Evolutionary conservation across 2,329 filamentous ascomycete species (phyloP), one percentile per base, ranked within the genome.

Genomic region (Boeremia lycopersici): DNA sequence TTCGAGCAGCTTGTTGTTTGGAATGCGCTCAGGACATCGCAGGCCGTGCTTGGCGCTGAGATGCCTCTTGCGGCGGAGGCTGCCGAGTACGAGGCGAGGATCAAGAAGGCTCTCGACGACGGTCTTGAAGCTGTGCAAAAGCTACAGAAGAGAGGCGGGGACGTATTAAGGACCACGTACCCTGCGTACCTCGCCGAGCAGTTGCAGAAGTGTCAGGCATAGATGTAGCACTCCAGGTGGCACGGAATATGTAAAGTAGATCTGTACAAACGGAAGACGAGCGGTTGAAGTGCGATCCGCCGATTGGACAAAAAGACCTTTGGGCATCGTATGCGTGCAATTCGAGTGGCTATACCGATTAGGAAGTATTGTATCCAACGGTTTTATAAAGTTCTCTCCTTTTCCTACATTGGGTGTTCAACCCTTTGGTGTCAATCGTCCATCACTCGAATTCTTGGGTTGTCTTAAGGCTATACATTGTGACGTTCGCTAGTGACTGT

Each of bases 11-110:
- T 78, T 9, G 71, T 75, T 11, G 62, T 79, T 19, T 78, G 73
- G 72, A 77, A 79, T 53, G 78, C 74, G n/a, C 69, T 81, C n/a
- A 68, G 62, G 41, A 70, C 79, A 4, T 74, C 78, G 1, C 68
- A 70, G 45, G 71, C 72, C 30, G 73, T 80, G 4, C 71, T 80
- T 0, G 74, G 74, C 9, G 52, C 53, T 4, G 54, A 74, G 8
- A 73, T 76, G 59, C 73, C 72, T 8, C 59, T 65, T 45, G 60
- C 63, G 0, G 49, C 60, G 2, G 63, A 66, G 5, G 69, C 67
- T 12, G 57, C 59, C 28, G 47, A 59, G 25, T 54, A 53, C 28
- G 61, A 70, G 48, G 17, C 40, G 15, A 53, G 30, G 25, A 42
- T 53, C 10, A 47, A 60, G 39, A 40, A 47, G 4, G 58, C 57